Evolutionary conservation across 345 rosid species (phyloP).

Genomic region (Dimocarpus longan): DNA sequence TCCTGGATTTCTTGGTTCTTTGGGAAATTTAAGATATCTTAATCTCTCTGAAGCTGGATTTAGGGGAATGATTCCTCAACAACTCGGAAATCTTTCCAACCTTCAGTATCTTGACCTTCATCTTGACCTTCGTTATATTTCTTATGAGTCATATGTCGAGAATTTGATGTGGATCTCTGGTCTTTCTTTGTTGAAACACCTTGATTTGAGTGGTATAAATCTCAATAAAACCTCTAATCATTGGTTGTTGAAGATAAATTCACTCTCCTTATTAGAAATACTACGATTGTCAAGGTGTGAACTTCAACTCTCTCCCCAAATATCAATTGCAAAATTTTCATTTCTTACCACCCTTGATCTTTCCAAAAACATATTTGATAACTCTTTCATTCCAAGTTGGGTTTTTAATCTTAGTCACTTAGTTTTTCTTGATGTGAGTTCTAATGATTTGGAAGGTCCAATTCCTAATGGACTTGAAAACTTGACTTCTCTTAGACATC

Average conservation of each 20-base stretch:
- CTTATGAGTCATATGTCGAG: background rate
- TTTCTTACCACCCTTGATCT: too few species aligned
- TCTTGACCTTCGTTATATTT: too few species aligned
- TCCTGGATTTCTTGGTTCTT: background rate
- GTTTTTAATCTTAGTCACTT: constrained; percentile 20
- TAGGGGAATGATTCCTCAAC: background rate
- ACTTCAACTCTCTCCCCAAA: too few species aligned
- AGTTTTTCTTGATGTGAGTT: constrained; percentile 18
- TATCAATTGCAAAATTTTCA: too few species aligned
- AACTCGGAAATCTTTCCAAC: too few species aligned
- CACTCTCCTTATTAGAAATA: constrained; percentile 18
- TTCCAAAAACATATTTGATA: too few species aligned
- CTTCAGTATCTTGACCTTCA: too few species aligned
- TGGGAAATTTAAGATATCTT: background rate
- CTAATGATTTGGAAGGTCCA: background rate
- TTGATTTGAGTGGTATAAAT: background rate
- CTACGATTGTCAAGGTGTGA: background rate
- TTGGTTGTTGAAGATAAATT: constrained; percentile 22
- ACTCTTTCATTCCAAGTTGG: constrained; percentile 8
- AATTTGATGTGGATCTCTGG: background rate
- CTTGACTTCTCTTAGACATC: too few species aligned
- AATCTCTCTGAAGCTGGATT: background rate
- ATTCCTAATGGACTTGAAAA: background rate
- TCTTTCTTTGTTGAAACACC: background rate
- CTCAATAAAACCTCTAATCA: background rate